phyloP scores from a whole-genome alignment of 2,329 filamentous ascomycete genomes.

The Trichoderma pleuroti region DNA sequence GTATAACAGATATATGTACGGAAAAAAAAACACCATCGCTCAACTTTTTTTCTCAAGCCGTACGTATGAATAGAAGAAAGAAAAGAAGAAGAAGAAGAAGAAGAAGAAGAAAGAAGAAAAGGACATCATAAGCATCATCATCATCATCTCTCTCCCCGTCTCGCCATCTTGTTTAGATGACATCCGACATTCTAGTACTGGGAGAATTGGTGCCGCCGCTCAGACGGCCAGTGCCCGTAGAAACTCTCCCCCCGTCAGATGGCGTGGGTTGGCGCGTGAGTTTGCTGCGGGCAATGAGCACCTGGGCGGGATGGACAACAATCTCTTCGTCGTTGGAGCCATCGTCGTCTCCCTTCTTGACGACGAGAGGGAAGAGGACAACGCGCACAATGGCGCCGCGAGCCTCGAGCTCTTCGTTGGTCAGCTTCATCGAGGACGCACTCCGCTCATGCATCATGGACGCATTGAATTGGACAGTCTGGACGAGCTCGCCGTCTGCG shows the following conservation, averaged over 20 bases:
- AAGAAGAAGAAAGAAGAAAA: constrained; percentile 17
- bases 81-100: constrained; percentile 15
- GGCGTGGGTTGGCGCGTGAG: constrained; percentile 40
- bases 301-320: constrained; percentile 91
- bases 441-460: constrained; percentile 92
- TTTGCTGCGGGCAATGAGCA: constrained; percentile 65
- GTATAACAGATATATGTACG: constrained; percentile 12
- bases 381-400: constrained; percentile 77
- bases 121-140: constrained; percentile 26
- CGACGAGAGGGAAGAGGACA: constrained; percentile 92
- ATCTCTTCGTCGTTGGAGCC: constrained; percentile 90
- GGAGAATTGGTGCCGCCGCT: constrained; percentile 29
- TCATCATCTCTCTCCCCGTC: constrained; percentile 22
- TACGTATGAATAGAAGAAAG: neutral
- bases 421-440: constrained; percentile 47
- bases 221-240: constrained; percentile 38
- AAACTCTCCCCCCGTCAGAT: constrained; percentile 49
- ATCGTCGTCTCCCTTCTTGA: constrained; percentile 88
- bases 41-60: constrained; percentile 17
- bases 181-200: constrained; percentile 23
- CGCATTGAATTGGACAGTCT: constrained; percentile 88
- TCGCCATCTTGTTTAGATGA: neutral
- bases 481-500: constrained; percentile 81
- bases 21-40: neutral
- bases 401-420: constrained; percentile 77